Conservation (phyloP, 495 filamentous ascomycete genomes). For the Corynascus novoguineensis region DNA sequence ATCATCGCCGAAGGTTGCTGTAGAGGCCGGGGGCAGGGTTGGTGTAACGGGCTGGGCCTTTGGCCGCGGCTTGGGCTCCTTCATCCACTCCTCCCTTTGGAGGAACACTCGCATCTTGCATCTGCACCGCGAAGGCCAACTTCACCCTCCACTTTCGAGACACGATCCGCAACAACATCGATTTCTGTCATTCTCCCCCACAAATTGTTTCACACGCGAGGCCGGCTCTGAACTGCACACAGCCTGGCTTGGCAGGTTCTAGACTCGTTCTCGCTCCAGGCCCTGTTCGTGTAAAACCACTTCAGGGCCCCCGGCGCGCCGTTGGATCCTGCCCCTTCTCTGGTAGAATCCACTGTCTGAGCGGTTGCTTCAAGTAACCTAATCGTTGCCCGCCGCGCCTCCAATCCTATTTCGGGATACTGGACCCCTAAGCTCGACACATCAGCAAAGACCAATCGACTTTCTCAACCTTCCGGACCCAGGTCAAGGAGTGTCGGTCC, state of each 20-base stretch:
- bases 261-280: conserved; percentile 3
- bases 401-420: not conserved
- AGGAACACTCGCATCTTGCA: conserved; percentile 3
- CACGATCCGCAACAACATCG: conserved; percentile 40
- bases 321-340: not conserved
- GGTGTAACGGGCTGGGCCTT: not conserved
- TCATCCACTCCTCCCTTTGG: conserved; percentile 4
- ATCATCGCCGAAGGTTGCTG: not conserved
- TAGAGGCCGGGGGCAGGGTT: conserved; percentile 11
- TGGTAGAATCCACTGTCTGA: conserved; percentile 14
- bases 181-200: conserved; percentile 12
- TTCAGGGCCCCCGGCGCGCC: conserved; percentile 13
- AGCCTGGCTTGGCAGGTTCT: conserved; percentile 18
- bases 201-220: conserved; percentile 13
- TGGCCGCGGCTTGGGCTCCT: conserved; percentile 3
- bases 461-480: not conserved
- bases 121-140: not conserved
- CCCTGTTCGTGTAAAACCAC: conserved; percentile 23
- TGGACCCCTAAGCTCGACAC: not conserved
- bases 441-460: not conserved
- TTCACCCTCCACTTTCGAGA: conserved; percentile 33
- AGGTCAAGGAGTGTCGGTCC: not conserved
- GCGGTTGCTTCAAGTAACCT: conserved; percentile 9
- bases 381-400: not conserved
- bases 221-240: conserved; percentile 3